Evolutionary conservation across 2,329 filamentous ascomycete species (phyloP), one percentile per base, ranked within the genome.

Genomic region (Aspergillus quadrilineatus): DNA sequence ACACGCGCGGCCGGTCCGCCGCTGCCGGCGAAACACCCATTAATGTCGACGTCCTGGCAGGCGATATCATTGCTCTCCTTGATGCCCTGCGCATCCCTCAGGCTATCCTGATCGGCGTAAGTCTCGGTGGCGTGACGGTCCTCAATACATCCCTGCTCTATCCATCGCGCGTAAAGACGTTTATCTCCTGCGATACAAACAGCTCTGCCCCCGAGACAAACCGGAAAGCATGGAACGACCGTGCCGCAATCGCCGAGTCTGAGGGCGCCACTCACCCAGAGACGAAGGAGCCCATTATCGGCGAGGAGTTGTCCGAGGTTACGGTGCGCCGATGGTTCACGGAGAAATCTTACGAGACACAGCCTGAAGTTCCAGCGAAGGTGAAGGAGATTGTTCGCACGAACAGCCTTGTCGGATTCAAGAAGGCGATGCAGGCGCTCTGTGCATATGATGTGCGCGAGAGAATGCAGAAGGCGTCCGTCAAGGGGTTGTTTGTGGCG

Each of bases 101-200:
- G 65, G 84, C 89, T 0, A 83, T 87, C 34, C 77, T 93, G 0
- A 77, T 94, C 17, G 91, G 91, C 17, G 90, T 95, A 3, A 90
- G 86, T 36, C 85, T 94, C 70, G 91, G 91, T 60, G 91, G 91
- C 51, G 89, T 88, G 2, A 94, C 90, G 1, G 81, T 87, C 1
- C 81, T 94, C 49, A 87, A 88, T 68, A 86, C 89, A 50, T 87
- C 88, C 0, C 82, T 95, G 50, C 79, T 79, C 41, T 81, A 89
- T 65, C 87, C 89, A 0, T 60, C 75, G 1, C 80, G 84, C 43
- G 74, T 91, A 12, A 69, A 65, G 1, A 79, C 79, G 6, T 89
- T 92, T 69, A 78, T 93, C 22, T 82, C 87, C 3, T 92, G 89
- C 72, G 90, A 94, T 73, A 95, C 90, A 68, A 93, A 92, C 71